These are phyloP conservation scores for Pythium aphanidermatum DNA, from an alignment of 352 stramenopile species.

Conservation along the genomic window DNA sequence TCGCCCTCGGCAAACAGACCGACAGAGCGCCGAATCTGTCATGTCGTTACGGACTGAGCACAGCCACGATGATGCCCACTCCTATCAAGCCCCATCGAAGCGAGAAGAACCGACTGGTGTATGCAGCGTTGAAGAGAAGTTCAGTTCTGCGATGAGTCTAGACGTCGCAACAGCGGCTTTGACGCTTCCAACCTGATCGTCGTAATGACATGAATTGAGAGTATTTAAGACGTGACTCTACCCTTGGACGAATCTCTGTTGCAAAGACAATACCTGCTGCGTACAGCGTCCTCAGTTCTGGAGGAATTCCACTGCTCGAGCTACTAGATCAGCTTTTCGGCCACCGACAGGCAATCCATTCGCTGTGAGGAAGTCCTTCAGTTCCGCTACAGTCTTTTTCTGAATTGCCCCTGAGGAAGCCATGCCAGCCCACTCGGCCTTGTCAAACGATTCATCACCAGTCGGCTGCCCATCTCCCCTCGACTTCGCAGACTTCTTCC, in stretches of 20 bases:
- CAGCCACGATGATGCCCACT: not conserved
- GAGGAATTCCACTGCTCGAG: conserved; percentile 40
- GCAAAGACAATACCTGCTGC: too few relatives aligned
- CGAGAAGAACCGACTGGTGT: conserved; percentile 14
- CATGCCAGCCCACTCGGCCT: conserved; percentile 42
- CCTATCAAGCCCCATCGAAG: not conserved
- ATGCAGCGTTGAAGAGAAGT: conserved; percentile 20
- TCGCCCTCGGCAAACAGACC: not conserved
- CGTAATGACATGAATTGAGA: too few relatives aligned
- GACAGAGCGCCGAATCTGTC: not conserved
- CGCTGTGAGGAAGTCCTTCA: conserved; percentile 61
- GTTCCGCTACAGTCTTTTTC: conserved; percentile 66
- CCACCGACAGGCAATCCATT: conserved; percentile 36
- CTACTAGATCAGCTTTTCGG: conserved; percentile 63
- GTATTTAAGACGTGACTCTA: too few relatives aligned
- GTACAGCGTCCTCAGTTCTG: too few relatives aligned
- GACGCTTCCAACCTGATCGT: conserved; percentile 13
- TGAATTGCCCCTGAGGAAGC: conserved; percentile 41
- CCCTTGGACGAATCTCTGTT: too few relatives aligned
- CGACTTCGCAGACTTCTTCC: conserved; percentile 33
- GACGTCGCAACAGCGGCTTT: conserved; percentile 5
- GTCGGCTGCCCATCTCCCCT: conserved; percentile 14
- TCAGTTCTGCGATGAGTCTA: conserved; percentile 20
- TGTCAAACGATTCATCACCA: conserved; percentile 36
- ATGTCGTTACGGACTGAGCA: not conserved